Evolutionary conservation across 768 basidiomycete species (phyloP).

Genomic region (Kwoniella sp.): DNA sequence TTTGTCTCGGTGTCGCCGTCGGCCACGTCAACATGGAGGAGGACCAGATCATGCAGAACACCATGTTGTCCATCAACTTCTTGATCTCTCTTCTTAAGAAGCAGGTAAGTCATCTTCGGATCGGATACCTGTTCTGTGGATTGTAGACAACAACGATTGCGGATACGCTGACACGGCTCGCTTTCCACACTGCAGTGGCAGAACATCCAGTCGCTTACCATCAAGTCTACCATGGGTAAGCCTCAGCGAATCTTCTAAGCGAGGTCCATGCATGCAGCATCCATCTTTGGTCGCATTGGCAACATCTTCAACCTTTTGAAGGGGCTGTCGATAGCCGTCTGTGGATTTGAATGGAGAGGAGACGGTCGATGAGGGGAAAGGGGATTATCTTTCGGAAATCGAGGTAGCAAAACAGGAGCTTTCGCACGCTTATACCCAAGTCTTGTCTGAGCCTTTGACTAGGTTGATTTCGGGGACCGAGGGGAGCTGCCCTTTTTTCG

Average conservation of each 20-base stretch:
- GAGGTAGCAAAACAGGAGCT: constrained; percentile 82
- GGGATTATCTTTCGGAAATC: neutral
- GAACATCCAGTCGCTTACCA: constrained; percentile 96
- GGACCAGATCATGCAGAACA: constrained; percentile 93
- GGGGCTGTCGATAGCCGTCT: constrained; percentile 28
- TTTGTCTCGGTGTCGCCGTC: constrained; percentile 98
- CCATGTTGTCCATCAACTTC: constrained; percentile 99
- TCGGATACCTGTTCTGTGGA: neutral
- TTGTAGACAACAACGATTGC: too few relatives aligned
- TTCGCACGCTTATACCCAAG: constrained; percentile 98
- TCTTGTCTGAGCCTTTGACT: constrained; percentile 50
- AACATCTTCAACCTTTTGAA: constrained; percentile 12
- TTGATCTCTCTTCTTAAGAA: constrained; percentile 98
- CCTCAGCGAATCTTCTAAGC: constrained; percentile 87
- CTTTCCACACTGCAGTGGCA: constrained; percentile 63
- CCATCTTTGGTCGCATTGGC: constrained; percentile 5
- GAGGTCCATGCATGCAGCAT: constrained; percentile 1
- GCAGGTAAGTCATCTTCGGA: constrained; percentile 50
- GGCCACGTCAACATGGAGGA: constrained; percentile 97
- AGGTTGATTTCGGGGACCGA: constrained; percentile 49
- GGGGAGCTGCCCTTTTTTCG: constrained; percentile 48
- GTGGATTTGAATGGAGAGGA: neutral
- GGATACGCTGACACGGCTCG: constrained; percentile 52
- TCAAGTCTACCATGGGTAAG: constrained; percentile 99
- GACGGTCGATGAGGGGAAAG: neutral